Percentiles rank a stretch among this genome's conserved stretches.
Evolutionary conservation across 164 flowering plant species (phyloP).

Genomic region (Berberis thunbergii): DNA sequence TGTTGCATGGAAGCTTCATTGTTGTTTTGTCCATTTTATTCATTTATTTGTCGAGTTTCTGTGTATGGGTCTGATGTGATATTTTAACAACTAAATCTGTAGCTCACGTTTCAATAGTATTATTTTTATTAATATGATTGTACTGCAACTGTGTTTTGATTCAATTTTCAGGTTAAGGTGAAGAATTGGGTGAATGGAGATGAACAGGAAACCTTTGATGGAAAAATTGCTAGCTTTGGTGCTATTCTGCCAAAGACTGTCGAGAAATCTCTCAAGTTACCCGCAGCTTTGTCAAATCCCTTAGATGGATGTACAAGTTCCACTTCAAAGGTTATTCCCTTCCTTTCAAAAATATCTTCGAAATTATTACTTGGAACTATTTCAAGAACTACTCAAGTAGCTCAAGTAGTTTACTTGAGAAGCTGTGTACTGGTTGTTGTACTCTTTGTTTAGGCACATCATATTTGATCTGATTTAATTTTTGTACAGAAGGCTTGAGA

Average conservation of each 20-base stretch:
- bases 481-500: too few species aligned
- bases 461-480: too few species aligned
- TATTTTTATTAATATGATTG: too few species aligned
- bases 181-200: slow-evolving; percentile 59
- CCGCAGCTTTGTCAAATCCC: slow-evolving; percentile 54
- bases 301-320: slow-evolving; percentile 42
- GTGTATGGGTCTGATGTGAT: too few species aligned
- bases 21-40: too few species aligned
- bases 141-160: neutral
- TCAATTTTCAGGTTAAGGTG: slow-evolving; percentile 57
- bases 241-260: slow-evolving; percentile 40
- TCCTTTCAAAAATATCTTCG: neutral
- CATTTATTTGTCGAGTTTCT: too few species aligned
- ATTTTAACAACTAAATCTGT: too few species aligned
- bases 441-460: too few species aligned
- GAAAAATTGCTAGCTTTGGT: slow-evolving; percentile 72
- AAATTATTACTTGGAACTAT: too few species aligned
- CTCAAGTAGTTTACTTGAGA: neutral
- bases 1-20: too few species aligned
- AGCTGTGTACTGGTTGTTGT: too few species aligned
- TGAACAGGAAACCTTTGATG: slow-evolving; percentile 36
- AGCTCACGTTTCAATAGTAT: too few species aligned
- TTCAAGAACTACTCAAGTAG: neutral
- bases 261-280: slow-evolving; percentile 21
- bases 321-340: slow-evolving; percentile 42